A percentile compares a stretch with the other conserved stretches of the same genome.
Evolutionary conservation across 129 eudicot species (phyloP).

Genomic region (Glebionis coronaria): DNA sequence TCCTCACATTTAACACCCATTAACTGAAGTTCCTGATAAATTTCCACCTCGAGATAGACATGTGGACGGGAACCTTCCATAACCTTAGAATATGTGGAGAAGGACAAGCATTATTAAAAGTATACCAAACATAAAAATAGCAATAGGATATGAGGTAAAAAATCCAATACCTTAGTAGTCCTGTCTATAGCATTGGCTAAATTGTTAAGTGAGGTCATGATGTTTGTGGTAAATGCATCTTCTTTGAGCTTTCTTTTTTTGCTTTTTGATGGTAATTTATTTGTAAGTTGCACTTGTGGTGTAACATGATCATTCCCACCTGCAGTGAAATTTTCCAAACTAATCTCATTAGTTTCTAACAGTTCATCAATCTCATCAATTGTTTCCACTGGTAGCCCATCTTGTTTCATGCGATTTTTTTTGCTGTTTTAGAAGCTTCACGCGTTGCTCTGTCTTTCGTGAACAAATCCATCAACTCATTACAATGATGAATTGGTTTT

Average conservation of each 20-base stretch:
- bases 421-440: neutral
- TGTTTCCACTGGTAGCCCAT: neutral
- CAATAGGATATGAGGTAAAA: neutral
- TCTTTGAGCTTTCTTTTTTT: neutral
- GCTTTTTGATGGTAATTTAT: neutral
- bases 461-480: neutral
- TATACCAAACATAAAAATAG: neutral
- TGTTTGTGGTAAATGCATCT: neutral
- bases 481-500: neutral
- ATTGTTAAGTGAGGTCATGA: neutral
- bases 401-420: neutral
- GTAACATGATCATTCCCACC: neutral
- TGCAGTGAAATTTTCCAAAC: neutral
- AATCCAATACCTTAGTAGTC: neutral
- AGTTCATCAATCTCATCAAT: neutral
- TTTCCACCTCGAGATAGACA: neutral
- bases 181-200: neutral
- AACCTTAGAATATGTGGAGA: neutral
- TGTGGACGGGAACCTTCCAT: slow-evolving; percentile 9
- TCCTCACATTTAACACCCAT: neutral
- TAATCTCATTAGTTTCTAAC: neutral
- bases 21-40: neutral
- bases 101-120: neutral
- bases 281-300: neutral
- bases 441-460: neutral